Base-by-base conservation (phyloP, 169 alveolate species). In the Plasmodium malariae region DNA sequence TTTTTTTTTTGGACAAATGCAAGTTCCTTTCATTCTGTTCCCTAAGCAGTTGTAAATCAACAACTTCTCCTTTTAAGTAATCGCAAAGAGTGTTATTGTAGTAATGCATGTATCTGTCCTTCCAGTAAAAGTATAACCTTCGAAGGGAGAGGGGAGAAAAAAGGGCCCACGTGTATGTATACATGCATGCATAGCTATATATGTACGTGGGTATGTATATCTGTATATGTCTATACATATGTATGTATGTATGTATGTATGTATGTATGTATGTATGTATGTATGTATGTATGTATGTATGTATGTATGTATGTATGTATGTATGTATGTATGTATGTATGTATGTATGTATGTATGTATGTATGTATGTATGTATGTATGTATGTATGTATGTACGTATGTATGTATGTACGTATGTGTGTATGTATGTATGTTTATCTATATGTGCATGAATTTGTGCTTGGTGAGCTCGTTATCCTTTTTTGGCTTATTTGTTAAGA, bases 1-100 rank as follows among this genome's bases (percentile, higher is more conserved):
- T 78, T 78, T 78, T 78, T 69, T 48, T 78, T 30, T 54, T 51
- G 6, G 78, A 48, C 21, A 78, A 45, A 63, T 78, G 45, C 24
- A 78, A 68, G 36, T 78, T 78, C 21, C 89, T 67, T 51, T 78
- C 89, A 24, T 78, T 78, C 21, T 78, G 89, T 43, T 78, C 89
- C 17, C 89, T n/a, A 12, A 78, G 71, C 26, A 78, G 76, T 63
- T 78, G 89, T 34, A 78, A 19, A 49, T 78, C 89, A 14, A 78
- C 78, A 24, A 78, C 36, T 55, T 78, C 89, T 5, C 89, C 89
- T 54, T 78, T 78, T 21, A 78, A 57, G 55, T 78, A 78, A 63
- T 78, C 89, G 37, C 89, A 78, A 11, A 78, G 89, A 24, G 89
- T 78, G 55, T 78, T 69, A 24, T 63, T 54, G 55, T 78, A 78